A percentile compares a stretch with the other conserved stretches of the same genome.
phyloP scores from a whole-genome alignment of 768 basidiomycete genomes.

The Termitomyces sp. region DNA sequence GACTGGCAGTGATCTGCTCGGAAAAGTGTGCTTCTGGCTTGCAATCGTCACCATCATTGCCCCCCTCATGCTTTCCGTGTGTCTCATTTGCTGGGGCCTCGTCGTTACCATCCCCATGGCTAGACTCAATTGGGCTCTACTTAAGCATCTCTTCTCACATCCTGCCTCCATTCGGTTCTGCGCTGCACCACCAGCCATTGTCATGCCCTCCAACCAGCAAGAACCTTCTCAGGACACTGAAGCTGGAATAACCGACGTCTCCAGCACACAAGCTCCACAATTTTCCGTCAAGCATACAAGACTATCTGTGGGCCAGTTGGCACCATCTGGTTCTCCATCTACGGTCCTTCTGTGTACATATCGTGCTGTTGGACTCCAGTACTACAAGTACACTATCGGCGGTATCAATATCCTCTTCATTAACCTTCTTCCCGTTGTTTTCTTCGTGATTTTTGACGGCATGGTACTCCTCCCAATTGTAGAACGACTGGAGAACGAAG shows the following conservation, averaged over 20 bases:
- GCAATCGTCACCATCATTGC: constrained; percentile 72
- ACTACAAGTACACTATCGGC: constrained; percentile 98
- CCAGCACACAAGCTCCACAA: constrained; percentile 27
- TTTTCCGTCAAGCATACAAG: constrained; percentile 69
- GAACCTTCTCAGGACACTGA: constrained; percentile 22
- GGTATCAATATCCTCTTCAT: constrained; percentile 98
- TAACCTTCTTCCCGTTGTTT: constrained; percentile 89
- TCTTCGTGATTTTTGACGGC: constrained; percentile 94
- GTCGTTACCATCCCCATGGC: constrained; percentile 98
- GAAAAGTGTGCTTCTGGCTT: constrained; percentile 79
- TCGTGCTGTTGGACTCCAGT: constrained; percentile 81
- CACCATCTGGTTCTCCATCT: constrained; percentile 80
- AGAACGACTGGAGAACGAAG: constrained; percentile 50
- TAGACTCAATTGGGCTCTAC: constrained; percentile 91
- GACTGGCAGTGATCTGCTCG: constrained; percentile 48
- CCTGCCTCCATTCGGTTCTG: constrained; percentile 91
- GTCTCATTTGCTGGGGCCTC: constrained; percentile 90
- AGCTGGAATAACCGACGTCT: constrained; percentile 16
- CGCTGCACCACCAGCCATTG: constrained; percentile 71
- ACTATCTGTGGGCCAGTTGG: constrained; percentile 81
- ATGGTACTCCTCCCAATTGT: constrained; percentile 71
- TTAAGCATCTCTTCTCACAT: constrained; percentile 72
- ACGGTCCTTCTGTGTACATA: constrained; percentile 95
- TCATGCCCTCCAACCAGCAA: constrained; percentile 32
- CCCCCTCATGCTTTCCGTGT: constrained; percentile 83